These are phyloP conservation scores for Calonectria pseudoturangicola DNA, from an alignment of 2,329 filamentous ascomycete species.

Conservation along the genomic window DNA sequence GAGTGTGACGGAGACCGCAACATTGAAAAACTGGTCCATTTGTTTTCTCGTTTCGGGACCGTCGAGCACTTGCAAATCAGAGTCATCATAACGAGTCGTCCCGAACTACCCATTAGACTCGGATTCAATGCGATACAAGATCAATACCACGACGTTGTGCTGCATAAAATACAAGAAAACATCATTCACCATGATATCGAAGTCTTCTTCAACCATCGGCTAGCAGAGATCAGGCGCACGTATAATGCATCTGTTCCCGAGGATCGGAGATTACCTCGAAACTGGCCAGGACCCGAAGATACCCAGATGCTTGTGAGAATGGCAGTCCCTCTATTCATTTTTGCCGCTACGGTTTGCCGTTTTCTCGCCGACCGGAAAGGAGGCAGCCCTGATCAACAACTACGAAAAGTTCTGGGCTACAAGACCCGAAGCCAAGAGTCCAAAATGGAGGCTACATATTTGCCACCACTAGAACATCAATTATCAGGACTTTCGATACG, in stretches of 20 bases:
- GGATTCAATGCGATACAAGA: not conserved
- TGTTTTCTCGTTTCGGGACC: not conserved
- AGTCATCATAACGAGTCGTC: slow-evolving; percentile 54
- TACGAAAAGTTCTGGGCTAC: slow-evolving; percentile 7
- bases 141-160: not conserved
- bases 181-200: not conserved
- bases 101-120: not conserved
- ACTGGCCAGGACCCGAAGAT: not conserved
- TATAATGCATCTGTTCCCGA: not conserved
- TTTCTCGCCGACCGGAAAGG: not conserved
- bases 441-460: slow-evolving; percentile 22
- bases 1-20: slow-evolving; percentile 56
- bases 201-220: not conserved
- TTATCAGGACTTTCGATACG: not conserved
- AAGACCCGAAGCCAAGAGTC: slow-evolving; percentile 4
- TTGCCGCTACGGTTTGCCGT: not conserved
- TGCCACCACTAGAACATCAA: slow-evolving; percentile 19
- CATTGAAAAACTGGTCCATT: slow-evolving; percentile 46
- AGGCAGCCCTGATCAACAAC: not conserved
- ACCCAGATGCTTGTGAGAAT: not conserved
- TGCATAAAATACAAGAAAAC: slow-evolving; percentile 7
- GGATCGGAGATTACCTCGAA: not conserved
- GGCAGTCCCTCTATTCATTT: not conserved
- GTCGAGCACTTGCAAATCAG: slow-evolving; percentile 48
- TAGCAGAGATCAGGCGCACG: not conserved